Base-by-base conservation (phyloP, 2,329 filamentous ascomycete genomes). In the Alternaria dauci region DNA sequence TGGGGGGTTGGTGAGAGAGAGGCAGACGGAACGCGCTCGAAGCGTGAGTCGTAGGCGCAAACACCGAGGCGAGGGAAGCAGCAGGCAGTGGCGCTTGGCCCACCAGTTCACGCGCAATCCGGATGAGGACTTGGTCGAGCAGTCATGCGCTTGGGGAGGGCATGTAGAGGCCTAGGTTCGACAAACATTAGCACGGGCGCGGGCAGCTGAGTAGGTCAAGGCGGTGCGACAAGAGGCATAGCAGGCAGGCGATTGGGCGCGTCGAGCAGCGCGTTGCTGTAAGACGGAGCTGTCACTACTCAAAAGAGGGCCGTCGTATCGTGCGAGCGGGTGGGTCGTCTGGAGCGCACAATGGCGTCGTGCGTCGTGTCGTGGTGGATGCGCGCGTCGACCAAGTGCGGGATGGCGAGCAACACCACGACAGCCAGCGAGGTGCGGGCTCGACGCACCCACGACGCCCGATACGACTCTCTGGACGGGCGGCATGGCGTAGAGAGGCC, bases 171-270 rank as follows among this genome's bases (percentile, higher is more conserved):
- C 63, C 72, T 76, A 65, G 50, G 58, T 59, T 63, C 44, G 65
- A 69, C 75, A 76, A 77, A 74, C 65, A 73, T 79, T 74, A 79
- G 77, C 73, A 78, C 58, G 66, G 65, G 68, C 67, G 67, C 67
- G 59, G 58, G 66, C 68, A 69, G 65, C 44, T 69, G 67, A 68
- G 62, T 62, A 60, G 48, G 67, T 65, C 59, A 62, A 62, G 18
- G 64, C 58, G 62, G 73, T 74, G 71, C 70, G 65, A 76, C 76
- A 51, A 55, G 52, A 55, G 50, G 58, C 64, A 42, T 57, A 66
- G 65, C 62, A 63, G 57, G 70, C 62, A 52, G 61, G 55, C 62
- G 68, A 74, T 66, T 65, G 67, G 69, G 62, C 68, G 72, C 66
- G 65, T 67, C 66, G 26, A 67, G 71, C 67, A 71, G 71, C 63